Percentiles rank a stretch among this genome's conserved stretches.
These are phyloP conservation scores for Conoideocrella luteorostrata DNA, from an alignment of 2,329 filamentous ascomycete genomes.

Conservation along the genomic window DNA sequence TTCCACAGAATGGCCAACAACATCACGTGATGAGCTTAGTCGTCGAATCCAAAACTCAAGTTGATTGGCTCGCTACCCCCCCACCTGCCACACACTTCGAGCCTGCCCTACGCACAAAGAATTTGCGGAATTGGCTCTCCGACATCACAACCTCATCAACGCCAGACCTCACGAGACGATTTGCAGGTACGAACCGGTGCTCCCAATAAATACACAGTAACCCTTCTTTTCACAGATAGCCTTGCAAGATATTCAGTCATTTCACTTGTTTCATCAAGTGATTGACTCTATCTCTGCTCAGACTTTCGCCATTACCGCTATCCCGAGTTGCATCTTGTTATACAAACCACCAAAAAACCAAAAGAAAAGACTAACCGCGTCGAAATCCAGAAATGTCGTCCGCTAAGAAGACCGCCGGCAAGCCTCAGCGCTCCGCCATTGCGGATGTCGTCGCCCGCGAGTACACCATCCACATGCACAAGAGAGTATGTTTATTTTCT, in stretches of 20 bases:
- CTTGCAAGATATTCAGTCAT: neutral
- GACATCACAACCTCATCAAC: constrained; percentile 31
- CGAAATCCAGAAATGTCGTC: constrained; percentile 35
- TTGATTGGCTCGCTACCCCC: constrained; percentile 32
- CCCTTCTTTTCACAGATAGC: neutral
- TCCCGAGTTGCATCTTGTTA: constrained; percentile 6
- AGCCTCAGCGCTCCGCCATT: constrained; percentile 78
- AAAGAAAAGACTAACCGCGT: constrained; percentile 19
- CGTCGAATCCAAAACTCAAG: constrained; percentile 7
- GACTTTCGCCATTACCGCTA: neutral
- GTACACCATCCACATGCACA: constrained; percentile 99
- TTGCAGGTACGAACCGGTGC: constrained; percentile 32
- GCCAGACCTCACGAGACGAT: constrained; percentile 34
- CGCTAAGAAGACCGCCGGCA: constrained; percentile 31
- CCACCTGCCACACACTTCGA: constrained; percentile 25
- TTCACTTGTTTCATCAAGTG: neutral
- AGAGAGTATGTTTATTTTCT: constrained; percentile 51
- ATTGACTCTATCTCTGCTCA: constrained; percentile 1
- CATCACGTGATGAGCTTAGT: constrained; percentile 19
- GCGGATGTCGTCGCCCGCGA: constrained; percentile 98
- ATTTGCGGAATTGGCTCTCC: constrained; percentile 32
- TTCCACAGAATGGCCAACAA: constrained; percentile 4
- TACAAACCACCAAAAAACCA: neutral
- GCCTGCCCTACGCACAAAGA: constrained; percentile 38
- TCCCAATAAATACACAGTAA: constrained; percentile 13